phyloP scores from a whole-genome alignment of 1,284 basidiomycete genomes.

The Xerocomus minutiporus region DNA sequence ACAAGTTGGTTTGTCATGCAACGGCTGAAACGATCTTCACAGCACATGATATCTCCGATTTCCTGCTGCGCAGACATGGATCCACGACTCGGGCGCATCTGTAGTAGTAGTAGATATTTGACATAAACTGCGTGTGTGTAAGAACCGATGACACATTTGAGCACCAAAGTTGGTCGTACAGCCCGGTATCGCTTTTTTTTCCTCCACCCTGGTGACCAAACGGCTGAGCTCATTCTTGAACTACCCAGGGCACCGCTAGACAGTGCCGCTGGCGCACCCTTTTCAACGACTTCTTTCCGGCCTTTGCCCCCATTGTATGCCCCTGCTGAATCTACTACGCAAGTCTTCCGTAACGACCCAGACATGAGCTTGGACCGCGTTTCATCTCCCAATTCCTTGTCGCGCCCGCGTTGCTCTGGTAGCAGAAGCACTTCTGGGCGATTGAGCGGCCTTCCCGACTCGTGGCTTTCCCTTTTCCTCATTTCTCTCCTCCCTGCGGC shows the following conservation, averaged over 20 bases:
- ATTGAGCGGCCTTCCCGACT: not conserved
- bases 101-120: conserved; percentile 7
- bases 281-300: not conserved
- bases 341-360: conserved; percentile 7
- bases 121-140: not conserved
- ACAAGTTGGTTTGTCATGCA: not conserved
- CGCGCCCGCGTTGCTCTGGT: conserved; percentile 1
- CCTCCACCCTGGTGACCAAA: not conserved
- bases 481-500: conserved; percentile 5
- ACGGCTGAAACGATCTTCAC: not conserved
- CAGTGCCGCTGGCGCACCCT: conserved; percentile 9
- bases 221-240: not conserved
- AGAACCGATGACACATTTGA: not conserved
- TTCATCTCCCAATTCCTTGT: not conserved
- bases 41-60: conserved; percentile 27
- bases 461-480: not conserved
- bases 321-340: not conserved
- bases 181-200: conserved; percentile 1
- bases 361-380: conserved; percentile 10
- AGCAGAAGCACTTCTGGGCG: not conserved
- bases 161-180: not conserved
- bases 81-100: conserved; percentile 5
- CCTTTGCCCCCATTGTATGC: not conserved
- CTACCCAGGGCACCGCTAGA: conserved; percentile 5
- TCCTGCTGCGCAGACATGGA: conserved; percentile 17